These are phyloP conservation scores for Gloeophyllum trabeum DNA, from an alignment of 768 basidiomycete genomes.

Conservation along the genomic window DNA sequence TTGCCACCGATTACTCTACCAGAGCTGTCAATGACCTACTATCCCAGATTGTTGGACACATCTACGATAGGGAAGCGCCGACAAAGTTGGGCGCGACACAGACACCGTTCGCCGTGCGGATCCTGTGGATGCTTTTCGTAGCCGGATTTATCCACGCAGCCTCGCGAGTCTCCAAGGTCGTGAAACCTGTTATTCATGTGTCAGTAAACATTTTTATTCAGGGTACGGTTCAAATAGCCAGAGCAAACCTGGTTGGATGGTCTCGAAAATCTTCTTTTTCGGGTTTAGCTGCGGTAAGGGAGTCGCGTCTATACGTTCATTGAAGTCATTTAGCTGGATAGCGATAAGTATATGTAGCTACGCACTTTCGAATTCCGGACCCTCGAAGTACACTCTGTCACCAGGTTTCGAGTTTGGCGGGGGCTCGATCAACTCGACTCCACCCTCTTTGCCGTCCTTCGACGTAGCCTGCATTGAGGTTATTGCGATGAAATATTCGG, in stretches of 20 bases:
- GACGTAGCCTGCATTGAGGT: conserved; percentile 57
- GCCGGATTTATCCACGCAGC: conserved; percentile 89
- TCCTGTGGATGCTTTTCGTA: conserved; percentile 70
- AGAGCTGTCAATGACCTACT: too few relatives aligned
- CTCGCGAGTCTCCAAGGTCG: conserved; percentile 74
- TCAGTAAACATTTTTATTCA: conserved; percentile 1
- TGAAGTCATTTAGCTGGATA: background rate
- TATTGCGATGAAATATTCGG: background rate
- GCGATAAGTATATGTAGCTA: conserved; percentile 1
- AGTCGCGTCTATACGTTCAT: conserved; percentile 30
- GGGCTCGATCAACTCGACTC: conserved; percentile 86
- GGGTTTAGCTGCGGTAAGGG: conserved; percentile 87
- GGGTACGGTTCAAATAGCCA: conserved; percentile 1
- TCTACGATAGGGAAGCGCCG: conserved; percentile 87
- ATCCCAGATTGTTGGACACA: background rate
- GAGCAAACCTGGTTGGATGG: conserved; percentile 77
- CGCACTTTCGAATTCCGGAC: conserved; percentile 73
- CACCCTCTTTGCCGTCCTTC: conserved; percentile 81
- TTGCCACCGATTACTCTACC: too few relatives aligned
- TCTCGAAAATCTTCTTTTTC: conserved; percentile 98
- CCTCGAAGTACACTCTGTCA: conserved; percentile 93
- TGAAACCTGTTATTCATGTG: conserved; percentile 48
- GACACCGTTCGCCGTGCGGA: conserved; percentile 77
- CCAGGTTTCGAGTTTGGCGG: conserved; percentile 82
- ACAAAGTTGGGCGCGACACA: conserved; percentile 73